These are phyloP conservation scores for Pichia sp. DNA, from an alignment of 1,139 yeast species.

Conservation along the genomic window DNA sequence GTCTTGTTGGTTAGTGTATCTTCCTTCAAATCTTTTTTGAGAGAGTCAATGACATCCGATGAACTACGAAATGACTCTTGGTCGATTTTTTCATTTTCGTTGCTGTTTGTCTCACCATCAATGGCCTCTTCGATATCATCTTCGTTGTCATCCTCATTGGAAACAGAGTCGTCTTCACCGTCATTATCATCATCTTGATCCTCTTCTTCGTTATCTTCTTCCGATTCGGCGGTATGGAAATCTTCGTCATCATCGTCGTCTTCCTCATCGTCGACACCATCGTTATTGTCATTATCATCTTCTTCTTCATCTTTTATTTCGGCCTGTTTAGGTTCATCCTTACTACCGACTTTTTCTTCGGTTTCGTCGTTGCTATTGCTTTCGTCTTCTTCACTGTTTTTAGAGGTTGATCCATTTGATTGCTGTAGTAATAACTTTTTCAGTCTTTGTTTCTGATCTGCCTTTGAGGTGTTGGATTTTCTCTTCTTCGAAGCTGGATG, in stretches of 20 bases:
- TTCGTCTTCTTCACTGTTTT: neutral
- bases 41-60: conserved; percentile 20
- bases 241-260: conserved; percentile 8
- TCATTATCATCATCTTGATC: conserved; percentile 27
- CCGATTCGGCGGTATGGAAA: conserved; percentile 10
- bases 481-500: conserved; percentile 12
- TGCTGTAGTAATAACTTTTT: conserved; percentile 14
- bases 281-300: neutral
- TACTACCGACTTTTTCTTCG: neutral
- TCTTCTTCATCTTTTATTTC: neutral
- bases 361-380: neutral
- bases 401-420: neutral
- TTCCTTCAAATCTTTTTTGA: conserved; percentile 34
- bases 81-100: conserved; percentile 23
- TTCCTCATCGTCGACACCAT: conserved; percentile 5
- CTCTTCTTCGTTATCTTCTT: conserved; percentile 23
- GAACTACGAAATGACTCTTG: conserved; percentile 16
- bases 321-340: neutral
- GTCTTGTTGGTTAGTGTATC: conserved; percentile 16
- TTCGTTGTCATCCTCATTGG: conserved; percentile 26
- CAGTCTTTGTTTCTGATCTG: conserved; percentile 14
- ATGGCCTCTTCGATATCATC: conserved; percentile 20
- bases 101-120: conserved; percentile 27
- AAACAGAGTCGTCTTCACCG: conserved; percentile 15
- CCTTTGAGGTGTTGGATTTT: neutral